Conservation (phyloP, 495 filamentous ascomycete species). For the Thozetella sp. region DNA sequence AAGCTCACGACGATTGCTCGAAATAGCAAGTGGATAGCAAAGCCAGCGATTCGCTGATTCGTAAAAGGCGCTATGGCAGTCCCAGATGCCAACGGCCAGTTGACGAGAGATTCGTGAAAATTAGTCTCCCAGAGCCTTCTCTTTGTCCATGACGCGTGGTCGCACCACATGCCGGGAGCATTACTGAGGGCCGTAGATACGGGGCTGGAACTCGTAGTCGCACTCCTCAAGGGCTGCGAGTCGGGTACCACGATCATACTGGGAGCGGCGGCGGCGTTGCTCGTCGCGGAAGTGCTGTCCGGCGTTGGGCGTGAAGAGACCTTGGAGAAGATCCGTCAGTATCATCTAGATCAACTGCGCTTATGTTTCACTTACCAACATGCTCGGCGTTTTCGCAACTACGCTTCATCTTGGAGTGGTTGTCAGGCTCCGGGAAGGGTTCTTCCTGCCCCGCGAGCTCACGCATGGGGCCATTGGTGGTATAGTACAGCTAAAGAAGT, state of each 20-base stretch:
- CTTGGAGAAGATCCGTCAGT: slow-evolving; percentile 32
- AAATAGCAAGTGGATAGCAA: slow-evolving; percentile 1
- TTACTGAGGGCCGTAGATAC: slow-evolving; percentile 25
- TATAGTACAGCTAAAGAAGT: slow-evolving; percentile 50
- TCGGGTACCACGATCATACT: slow-evolving; percentile 73
- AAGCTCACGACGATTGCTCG: not conserved
- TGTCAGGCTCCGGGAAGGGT: slow-evolving; percentile 75
- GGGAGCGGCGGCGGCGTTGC: slow-evolving; percentile 74
- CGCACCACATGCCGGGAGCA: not conserved
- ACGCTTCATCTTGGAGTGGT: slow-evolving; percentile 81
- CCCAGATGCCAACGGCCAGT: too few relatives aligned
- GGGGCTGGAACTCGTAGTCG: slow-evolving; percentile 40
- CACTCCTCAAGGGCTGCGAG: slow-evolving; percentile 64
- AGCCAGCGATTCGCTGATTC: not conserved
- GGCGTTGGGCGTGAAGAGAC: slow-evolving; percentile 71
- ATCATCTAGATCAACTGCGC: not conserved
- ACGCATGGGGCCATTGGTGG: slow-evolving; percentile 37
- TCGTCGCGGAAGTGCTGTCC: slow-evolving; percentile 75
- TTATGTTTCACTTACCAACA: slow-evolving; percentile 60
- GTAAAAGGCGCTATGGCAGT: not conserved
- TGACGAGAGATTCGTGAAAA: too few relatives aligned
- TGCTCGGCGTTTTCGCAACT: slow-evolving; percentile 85
- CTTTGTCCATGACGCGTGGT: too few relatives aligned
- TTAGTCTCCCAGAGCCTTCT: too few relatives aligned
- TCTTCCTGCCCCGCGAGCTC: slow-evolving; percentile 60